Evolutionary conservation across 2,329 filamentous ascomycete species (phyloP), one percentile per base, ranked within the genome.

Genomic region (Daldinia sp.): DNA sequence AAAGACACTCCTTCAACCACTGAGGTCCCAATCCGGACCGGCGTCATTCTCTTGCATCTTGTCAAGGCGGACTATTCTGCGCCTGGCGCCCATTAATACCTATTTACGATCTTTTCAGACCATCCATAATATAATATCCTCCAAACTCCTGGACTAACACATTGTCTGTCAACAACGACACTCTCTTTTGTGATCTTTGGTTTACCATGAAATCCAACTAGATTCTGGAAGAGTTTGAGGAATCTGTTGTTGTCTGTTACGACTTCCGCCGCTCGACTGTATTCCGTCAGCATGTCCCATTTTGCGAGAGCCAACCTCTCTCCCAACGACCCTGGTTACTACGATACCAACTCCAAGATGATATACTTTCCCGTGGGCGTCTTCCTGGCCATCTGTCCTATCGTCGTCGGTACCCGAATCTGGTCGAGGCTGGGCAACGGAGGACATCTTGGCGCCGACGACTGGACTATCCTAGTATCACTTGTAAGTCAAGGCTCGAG

Each of bases 401-500:
- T 75, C 6, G 44, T 74, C 1, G 77, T 78, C 9, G 72, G 62
- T 4, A 72, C 65, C 1, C 70, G 76, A 42, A 55, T 78, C 41
- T 78, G 77, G 76, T 73, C 74, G 15, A 74, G 76, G 20, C 65
- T 69, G 23, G 69, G 70, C 18, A 71, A 70, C 15, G 71, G 74
- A 1, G 73, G 72, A 37, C 69, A 68, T 9, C 61, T 76, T 6
- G 75, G 76, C 12, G 44, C 70, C 0, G 77, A 78, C 55, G 77
- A 79, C 48, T 77, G 73, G 51, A 76, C 73, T n/a, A 74, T 78
- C n/a, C 18, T 77, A 3, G 67, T 68, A 18, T 60, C 73, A 4
- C 65, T 76, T 37, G 72, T 77, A 69, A 69, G 70, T 65, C 18
- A n/a, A 56, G 3, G 20, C 3, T 15, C 1, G n/a, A 41, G 15